Percentiles rank a stretch among this genome's conserved stretches.
These are phyloP conservation scores for Achlya hypogyna DNA, from an alignment of 352 stramenopile species.

Conservation along the genomic window DNA sequence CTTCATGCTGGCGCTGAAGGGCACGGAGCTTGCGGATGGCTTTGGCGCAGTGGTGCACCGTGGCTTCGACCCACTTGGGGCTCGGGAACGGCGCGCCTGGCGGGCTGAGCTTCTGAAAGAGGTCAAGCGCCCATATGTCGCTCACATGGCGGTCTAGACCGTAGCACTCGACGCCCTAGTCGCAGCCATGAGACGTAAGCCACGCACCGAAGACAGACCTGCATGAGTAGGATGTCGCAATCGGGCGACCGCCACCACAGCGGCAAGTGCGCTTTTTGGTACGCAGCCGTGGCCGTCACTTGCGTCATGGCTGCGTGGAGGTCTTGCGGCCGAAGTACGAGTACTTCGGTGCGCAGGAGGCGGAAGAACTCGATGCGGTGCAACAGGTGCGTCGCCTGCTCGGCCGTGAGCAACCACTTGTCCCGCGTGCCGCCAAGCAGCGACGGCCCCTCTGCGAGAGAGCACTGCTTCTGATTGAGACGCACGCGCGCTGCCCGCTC, in stretches of 20 bases:
- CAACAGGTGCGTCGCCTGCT: conserved; percentile 50
- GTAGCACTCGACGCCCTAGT: conserved; percentile 62
- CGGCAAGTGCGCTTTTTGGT: conserved; percentile 30
- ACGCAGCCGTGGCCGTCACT: conserved; percentile 30
- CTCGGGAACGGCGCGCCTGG: conserved; percentile 34
- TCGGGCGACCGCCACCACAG: conserved; percentile 64
- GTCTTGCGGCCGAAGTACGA: conserved; percentile 48
- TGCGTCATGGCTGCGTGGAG: conserved; percentile 50
- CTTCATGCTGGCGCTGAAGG: not conserved
- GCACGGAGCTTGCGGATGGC: not conserved
- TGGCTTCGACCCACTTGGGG: conserved; percentile 67
- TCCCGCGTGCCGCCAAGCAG: conserved; percentile 56
- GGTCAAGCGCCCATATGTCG: conserved; percentile 55
- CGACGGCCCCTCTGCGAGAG: conserved; percentile 30
- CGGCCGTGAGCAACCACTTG: conserved; percentile 45
- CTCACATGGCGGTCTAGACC: conserved; percentile 60
- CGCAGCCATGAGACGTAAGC: not conserved
- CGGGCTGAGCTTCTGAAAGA: conserved; percentile 44
- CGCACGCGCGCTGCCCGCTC: not conserved
- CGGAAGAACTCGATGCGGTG: conserved; percentile 78
- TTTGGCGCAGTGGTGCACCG: conserved; percentile 6
- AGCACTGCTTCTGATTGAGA: not conserved
- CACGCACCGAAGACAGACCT: conserved; percentile 21
- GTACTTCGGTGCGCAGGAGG: conserved; percentile 53
- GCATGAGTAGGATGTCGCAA: conserved; percentile 71